Conservation (phyloP, 2,329 filamentous ascomycete genomes). For the Xylaria hypoxylon region DNA sequence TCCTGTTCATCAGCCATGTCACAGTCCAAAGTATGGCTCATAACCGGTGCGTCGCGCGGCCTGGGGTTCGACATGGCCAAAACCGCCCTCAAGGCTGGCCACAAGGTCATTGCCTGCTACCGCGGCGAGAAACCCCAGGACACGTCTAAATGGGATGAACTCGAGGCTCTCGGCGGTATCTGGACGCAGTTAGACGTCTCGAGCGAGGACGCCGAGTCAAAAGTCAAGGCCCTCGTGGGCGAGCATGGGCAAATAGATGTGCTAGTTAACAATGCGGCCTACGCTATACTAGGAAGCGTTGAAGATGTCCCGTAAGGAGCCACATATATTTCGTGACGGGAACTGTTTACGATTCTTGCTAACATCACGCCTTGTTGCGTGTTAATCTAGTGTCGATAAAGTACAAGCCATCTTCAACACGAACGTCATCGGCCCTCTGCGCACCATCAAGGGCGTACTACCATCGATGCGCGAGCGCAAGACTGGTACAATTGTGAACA, state of each 20-base stretch:
- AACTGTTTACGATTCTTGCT: constrained; percentile 1
- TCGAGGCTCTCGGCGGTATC: constrained; percentile 44
- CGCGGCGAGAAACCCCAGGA: constrained; percentile 40
- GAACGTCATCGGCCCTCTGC: constrained; percentile 45
- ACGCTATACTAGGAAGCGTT: constrained; percentile 41
- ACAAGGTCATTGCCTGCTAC: constrained; percentile 45
- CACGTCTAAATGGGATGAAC: constrained; percentile 37
- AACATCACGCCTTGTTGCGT: constrained; percentile 4
- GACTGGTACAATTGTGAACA: constrained; percentile 48
- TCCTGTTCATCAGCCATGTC: constrained; percentile 34
- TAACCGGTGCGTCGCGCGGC: constrained; percentile 46
- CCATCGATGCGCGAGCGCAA: constrained; percentile 47
- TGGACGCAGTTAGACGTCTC: constrained; percentile 45
- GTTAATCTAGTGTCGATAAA: constrained; percentile 38
- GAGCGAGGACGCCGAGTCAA: constrained; percentile 40
- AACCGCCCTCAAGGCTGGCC: constrained; percentile 42
- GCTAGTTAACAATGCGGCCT: constrained; percentile 46
- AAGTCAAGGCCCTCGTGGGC: constrained; percentile 38
- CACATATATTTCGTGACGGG: background rate
- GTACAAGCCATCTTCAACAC: constrained; percentile 44
- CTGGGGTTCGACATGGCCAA: constrained; percentile 45
- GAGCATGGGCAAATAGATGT: constrained; percentile 44
- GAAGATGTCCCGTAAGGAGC: constrained; percentile 42
- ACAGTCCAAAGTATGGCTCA: constrained; percentile 45
- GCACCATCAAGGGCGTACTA: constrained; percentile 43